phyloP scores from a whole-genome alignment of 2,329 filamentous ascomycete genomes.

The Hypoxylon sp. region DNA sequence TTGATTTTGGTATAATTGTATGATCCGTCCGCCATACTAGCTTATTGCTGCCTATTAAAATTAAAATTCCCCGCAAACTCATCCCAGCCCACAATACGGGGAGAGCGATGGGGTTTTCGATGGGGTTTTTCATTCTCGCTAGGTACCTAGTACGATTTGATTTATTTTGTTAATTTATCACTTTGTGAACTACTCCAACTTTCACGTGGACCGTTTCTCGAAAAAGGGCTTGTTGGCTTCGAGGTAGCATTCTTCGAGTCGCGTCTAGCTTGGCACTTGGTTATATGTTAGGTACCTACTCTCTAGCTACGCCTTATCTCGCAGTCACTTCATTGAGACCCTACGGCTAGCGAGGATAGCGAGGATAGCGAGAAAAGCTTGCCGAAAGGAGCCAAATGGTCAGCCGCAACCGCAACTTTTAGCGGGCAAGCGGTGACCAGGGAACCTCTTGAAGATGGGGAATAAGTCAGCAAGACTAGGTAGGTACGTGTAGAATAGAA shows the following conservation, averaged over 20 bases:
- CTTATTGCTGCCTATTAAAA: conserved; percentile 15
- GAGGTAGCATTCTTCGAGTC: neutral
- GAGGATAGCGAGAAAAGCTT: conserved; percentile 14
- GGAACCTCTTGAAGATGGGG: neutral
- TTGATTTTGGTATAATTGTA: too few species aligned
- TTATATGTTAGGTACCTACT: too few species aligned
- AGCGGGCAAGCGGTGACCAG: conserved; percentile 17
- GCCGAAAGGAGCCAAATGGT: conserved; percentile 35
- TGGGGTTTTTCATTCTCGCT: too few species aligned
- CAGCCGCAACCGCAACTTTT: conserved; percentile 30
- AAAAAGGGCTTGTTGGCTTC: neutral
- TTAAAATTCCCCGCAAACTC: conserved; percentile 18
- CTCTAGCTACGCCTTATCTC: conserved; percentile 30
- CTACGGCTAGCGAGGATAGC: neutral
- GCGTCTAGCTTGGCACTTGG: neutral
- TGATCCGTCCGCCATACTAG: too few species aligned
- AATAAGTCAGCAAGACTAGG: neutral
- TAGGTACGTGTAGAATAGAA: conserved; percentile 24
- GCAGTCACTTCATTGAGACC: conserved; percentile 25
- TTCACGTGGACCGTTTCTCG: neutral
- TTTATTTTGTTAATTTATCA: neutral
- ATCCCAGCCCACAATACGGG: neutral
- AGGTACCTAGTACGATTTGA: too few species aligned
- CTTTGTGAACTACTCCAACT: neutral
- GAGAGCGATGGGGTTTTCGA: neutral